Base-by-base conservation (phyloP, 805 yeast genomes). In the Sugiyamaella floridensis region DNA sequence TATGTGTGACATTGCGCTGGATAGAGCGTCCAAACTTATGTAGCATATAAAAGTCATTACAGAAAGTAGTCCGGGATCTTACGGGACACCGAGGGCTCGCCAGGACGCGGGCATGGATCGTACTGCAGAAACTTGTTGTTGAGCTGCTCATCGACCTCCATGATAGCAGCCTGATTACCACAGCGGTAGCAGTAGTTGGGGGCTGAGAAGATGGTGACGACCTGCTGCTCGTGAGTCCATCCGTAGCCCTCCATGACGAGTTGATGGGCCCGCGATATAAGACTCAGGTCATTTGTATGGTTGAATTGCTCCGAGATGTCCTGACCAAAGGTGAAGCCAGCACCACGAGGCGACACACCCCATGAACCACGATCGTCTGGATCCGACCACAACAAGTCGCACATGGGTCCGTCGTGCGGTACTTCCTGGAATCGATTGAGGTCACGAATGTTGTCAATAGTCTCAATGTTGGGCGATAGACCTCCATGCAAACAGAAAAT, bases 301-400 rank as follows among this genome's bases (percentile, higher is more conserved):
- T 90, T 90, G 74, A 90, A 90, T 71, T 90, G 97, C 71, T 89
- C 96, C 63, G 88, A 80, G 66, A 90, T 89, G 76, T 90, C 97
- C 76, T 86, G 96, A 64, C 98, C 98, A 79, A 90, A 90, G 65
- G 97, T 89, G 85, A 87, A 90, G 71, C 98, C 98, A 58, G 98
- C 98, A 76, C 97, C 97, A 79, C 98, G 83, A 71, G 97, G 97
- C 67, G 92, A 83, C 62, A 90, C 89, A 58, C 97, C 97, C 98
- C 98, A 90, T 64, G 96, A 96, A 62, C 96, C 96, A 67, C 97
- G 78, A 70, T 90, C 97, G 69, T 90, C 98, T 16, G 97, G 97
- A 69, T 90, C 97, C 5, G 95, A 85, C 97, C 97, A 90, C 61
- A 90, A 76, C 65, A 90, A 76, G 68, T 90, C 97, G 73, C 97